Evolutionary conservation across 2,329 filamentous ascomycete species (phyloP).

Genomic region (Macrophomina tecta): DNA sequence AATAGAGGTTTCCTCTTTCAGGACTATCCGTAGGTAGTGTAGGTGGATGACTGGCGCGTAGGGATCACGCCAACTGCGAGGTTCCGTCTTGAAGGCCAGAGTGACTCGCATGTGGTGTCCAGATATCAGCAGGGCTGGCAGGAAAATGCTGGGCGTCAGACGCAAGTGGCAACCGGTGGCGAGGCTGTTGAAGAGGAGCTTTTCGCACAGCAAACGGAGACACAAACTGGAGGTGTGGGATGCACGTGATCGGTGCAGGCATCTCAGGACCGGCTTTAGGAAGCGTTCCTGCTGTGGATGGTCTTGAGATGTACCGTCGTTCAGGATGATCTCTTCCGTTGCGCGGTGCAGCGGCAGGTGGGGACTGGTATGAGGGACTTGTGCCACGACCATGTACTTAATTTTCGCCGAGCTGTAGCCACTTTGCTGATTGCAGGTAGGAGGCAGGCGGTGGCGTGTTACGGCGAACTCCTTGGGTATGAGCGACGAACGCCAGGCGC

Average conservation of each 20-base stretch:
- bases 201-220: not conserved
- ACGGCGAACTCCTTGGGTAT: constrained; percentile 36
- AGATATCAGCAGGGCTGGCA: not conserved
- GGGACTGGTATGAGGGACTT: constrained; percentile 27
- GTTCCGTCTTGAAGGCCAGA: not conserved
- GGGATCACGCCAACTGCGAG: not conserved
- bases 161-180: not conserved
- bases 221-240: too few species aligned
- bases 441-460: constrained; percentile 32
- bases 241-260: too few species aligned
- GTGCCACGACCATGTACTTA: constrained; percentile 34
- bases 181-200: not conserved
- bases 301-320: constrained; percentile 30
- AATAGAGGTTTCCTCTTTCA: not conserved
- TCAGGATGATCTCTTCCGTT: constrained; percentile 35
- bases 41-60: not conserved
- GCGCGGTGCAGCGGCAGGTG: not conserved
- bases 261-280: too few species aligned
- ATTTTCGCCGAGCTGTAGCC: constrained; percentile 39
- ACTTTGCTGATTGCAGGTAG: constrained; percentile 33
- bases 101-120: not conserved
- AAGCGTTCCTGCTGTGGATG: not conserved
- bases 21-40: not conserved
- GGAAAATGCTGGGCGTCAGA: not conserved
- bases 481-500: constrained; percentile 29